These are phyloP conservation scores for Kentomonas sorsogonicus DNA, from an alignment of 208 protist species.

Conservation along the genomic window DNA sequence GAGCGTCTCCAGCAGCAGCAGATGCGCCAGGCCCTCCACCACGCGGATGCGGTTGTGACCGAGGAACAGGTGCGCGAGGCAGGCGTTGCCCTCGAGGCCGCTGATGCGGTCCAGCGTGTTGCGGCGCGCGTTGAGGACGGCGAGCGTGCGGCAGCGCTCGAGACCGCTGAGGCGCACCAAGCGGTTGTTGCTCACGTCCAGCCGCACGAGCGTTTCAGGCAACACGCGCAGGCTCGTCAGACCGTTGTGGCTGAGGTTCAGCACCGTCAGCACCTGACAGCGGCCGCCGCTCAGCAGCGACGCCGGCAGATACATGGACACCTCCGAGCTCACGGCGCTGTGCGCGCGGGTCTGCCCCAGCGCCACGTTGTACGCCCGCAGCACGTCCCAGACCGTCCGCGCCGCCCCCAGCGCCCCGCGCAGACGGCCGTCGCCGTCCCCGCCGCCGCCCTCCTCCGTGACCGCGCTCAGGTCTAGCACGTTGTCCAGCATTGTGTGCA, in stretches of 20 bases:
- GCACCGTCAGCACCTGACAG: constrained; percentile 62
- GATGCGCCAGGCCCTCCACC: constrained; percentile 65
- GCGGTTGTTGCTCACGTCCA: constrained; percentile 79
- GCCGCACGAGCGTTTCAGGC: constrained; percentile 60
- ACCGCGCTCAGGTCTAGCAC: constrained; percentile 60
- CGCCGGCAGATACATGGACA: constrained; percentile 13
- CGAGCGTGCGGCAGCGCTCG: constrained; percentile 64
- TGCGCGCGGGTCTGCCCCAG: constrained; percentile 24
- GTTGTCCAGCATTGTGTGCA: constrained; percentile 58
- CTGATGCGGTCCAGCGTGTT: constrained; percentile 41
- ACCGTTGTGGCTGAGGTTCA: constrained; percentile 62
- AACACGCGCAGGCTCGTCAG: constrained; percentile 38
- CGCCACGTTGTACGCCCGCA: constrained; percentile 38
- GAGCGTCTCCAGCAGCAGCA: constrained; percentile 82
- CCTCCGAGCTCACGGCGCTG: constrained; percentile 4
- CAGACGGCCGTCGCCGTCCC: no score
- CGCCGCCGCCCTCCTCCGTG: constrained; percentile 32
- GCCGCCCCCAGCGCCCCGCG: no score
- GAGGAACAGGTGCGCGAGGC: constrained; percentile 74
- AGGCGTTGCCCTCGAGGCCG: constrained; percentile 46
- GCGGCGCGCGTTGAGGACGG: constrained; percentile 70
- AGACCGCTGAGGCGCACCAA: constrained; percentile 47
- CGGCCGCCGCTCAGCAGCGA: constrained; percentile 17
- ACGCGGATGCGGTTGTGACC: constrained; percentile 61
- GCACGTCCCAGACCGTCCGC: constrained; percentile 50